Conservation (phyloP, 2,329 filamentous ascomycete genomes). For the Microsporum ferrugineum region DNA sequence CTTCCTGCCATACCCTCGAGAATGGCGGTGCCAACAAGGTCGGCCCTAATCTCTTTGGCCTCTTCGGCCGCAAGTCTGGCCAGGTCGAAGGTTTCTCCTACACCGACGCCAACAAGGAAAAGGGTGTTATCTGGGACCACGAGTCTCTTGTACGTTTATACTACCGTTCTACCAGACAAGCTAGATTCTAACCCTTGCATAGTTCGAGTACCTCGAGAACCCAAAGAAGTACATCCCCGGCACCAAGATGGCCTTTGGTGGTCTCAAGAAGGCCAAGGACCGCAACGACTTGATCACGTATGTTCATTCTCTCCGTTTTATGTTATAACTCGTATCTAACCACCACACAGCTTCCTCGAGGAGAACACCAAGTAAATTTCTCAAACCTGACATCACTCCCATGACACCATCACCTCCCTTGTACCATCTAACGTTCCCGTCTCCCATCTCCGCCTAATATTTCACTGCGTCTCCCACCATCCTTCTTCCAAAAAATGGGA, state of each 20-base stretch:
- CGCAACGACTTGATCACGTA: constrained; percentile 97
- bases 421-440: not conserved
- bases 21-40: constrained; percentile 90
- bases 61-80: constrained; percentile 93
- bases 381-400: not conserved
- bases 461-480: not conserved
- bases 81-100: constrained; percentile 87
- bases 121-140: constrained; percentile 82
- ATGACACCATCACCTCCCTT: constrained; percentile 7
- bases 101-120: constrained; percentile 99
- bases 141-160: constrained; percentile 57
- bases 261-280: constrained; percentile 99
- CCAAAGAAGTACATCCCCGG: constrained; percentile 99
- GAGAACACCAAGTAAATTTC: constrained; percentile 11
- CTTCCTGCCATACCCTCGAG: constrained; percentile 96
- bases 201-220: constrained; percentile 99
- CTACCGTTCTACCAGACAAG: not conserved
- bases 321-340: not conserved
- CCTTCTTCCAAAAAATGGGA: not conserved
- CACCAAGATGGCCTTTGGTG: constrained; percentile 99
- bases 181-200: constrained; percentile 16
- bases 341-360: constrained; percentile 8
- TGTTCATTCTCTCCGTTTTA: constrained; percentile 29
- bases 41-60: constrained; percentile 90
- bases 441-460: not conserved